These are phyloP conservation scores for Cladosporium sphaerospermum DNA, from an alignment of 2,329 filamentous ascomycete genomes.

Conservation along the genomic window DNA sequence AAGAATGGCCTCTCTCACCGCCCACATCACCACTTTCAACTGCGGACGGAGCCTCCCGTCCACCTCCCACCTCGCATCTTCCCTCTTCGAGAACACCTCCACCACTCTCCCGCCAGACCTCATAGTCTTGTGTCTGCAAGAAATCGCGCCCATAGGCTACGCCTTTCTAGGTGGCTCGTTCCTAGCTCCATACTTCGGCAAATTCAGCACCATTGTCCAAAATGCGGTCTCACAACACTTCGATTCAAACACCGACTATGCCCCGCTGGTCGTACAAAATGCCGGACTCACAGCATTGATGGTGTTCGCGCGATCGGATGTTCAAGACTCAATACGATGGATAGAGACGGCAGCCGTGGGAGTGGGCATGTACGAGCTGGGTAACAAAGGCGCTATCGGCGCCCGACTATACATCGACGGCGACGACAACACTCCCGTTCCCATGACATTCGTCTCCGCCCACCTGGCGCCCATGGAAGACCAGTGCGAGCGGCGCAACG, in stretches of 20 bases:
- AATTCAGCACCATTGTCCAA: slow-evolving; percentile 58
- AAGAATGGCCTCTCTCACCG: slow-evolving; percentile 47
- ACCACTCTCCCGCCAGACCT: slow-evolving; percentile 55
- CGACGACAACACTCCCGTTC: slow-evolving; percentile 39
- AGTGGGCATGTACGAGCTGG: slow-evolving; percentile 80
- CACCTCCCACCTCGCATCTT: slow-evolving; percentile 59
- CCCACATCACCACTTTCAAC: slow-evolving; percentile 85
- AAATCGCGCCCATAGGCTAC: slow-evolving; percentile 77
- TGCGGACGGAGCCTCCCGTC: slow-evolving; percentile 69
- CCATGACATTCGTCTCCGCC: slow-evolving; percentile 79
- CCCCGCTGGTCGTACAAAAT: slow-evolving; percentile 64
- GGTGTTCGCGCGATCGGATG: slow-evolving; percentile 65
- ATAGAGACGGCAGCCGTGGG: slow-evolving; percentile 78
- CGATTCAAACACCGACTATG: slow-evolving; percentile 59
- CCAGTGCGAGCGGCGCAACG: slow-evolving; percentile 67
- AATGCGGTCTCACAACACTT: slow-evolving; percentile 40
- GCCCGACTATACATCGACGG: slow-evolving; percentile 61
- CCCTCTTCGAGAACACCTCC: slow-evolving; percentile 43
- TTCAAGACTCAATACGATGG: slow-evolving; percentile 52
- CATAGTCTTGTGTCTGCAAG: slow-evolving; percentile 68
- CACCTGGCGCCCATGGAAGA: slow-evolving; percentile 87
- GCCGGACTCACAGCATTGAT: slow-evolving; percentile 86
- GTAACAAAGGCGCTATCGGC: slow-evolving; percentile 90
- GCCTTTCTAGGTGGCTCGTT: slow-evolving; percentile 81
- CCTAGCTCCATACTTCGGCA: slow-evolving; percentile 67